Evolutionary conservation across 2,329 filamentous ascomycete species (phyloP).

Genomic region (Lasiodiplodia gonubiensis): DNA sequence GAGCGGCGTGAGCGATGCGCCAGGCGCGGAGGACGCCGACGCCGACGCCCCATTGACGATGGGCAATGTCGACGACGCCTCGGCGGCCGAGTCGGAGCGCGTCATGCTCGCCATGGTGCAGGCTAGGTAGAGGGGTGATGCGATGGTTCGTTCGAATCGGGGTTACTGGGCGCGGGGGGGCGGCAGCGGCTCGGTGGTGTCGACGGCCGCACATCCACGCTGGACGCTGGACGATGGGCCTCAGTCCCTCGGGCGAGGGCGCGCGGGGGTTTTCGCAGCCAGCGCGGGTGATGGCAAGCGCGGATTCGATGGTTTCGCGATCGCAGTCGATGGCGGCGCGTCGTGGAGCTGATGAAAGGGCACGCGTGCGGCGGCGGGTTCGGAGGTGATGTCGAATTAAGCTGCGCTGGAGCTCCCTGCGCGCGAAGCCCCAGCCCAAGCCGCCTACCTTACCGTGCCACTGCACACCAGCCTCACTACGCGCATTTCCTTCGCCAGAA

Average conservation of each 20-base stretch:
- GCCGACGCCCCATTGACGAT: constrained; percentile 28
- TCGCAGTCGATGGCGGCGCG: constrained; percentile 25
- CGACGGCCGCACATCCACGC: constrained; percentile 30
- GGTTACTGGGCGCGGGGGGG: constrained; percentile 30
- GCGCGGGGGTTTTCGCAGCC: constrained; percentile 14
- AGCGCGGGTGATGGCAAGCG: constrained; percentile 11
- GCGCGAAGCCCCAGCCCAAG: neutral
- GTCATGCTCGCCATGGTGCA: constrained; percentile 46
- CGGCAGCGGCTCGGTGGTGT: constrained; percentile 38
- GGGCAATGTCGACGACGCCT: constrained; percentile 43
- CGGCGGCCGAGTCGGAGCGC: constrained; percentile 44
- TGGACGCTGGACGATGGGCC: constrained; percentile 21
- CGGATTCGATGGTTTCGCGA: constrained; percentile 10
- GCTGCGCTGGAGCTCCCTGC: constrained; percentile 12
- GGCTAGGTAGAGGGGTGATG: constrained; percentile 7
- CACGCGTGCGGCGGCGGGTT: constrained; percentile 18
- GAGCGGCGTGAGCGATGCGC: constrained; percentile 17
- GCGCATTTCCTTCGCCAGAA: neutral
- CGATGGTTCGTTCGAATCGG: neutral
- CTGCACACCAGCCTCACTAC: neutral
- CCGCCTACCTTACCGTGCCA: neutral
- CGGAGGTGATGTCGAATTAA: constrained; percentile 27
- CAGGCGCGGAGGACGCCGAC: constrained; percentile 28
- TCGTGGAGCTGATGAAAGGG: constrained; percentile 19
- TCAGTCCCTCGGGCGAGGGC: constrained; percentile 27